phyloP scores from a whole-genome alignment of 1,284 basidiomycete genomes.

The Vanrija humicola region DNA sequence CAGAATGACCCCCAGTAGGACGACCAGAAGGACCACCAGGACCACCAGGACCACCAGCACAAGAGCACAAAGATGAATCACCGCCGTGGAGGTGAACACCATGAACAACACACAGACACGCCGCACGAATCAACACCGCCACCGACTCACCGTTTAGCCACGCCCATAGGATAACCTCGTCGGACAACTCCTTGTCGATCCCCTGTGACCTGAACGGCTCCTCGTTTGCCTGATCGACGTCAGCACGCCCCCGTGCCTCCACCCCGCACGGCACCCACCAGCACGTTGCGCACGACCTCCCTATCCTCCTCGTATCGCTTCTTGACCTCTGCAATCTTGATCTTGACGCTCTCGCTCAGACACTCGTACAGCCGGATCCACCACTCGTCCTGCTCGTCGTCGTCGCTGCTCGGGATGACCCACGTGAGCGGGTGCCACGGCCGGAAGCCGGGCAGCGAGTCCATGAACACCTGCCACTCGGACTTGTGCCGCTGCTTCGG shows the following conservation, averaged over 20 bases:
- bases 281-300: constrained; percentile 47
- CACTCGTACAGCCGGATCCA: constrained; percentile 24
- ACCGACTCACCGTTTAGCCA: constrained; percentile 70
- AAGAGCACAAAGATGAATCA: too few species aligned
- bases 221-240: constrained; percentile 1
- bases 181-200: constrained; percentile 22
- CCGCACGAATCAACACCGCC: too few species aligned
- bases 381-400: constrained; percentile 13
- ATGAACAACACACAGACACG: too few species aligned
- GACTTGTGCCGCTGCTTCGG: constrained; percentile 52
- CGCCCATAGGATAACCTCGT: constrained; percentile 66
- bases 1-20: too few species aligned
- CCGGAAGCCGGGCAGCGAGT: constrained; percentile 66
- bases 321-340: constrained; percentile 54
- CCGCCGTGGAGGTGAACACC: too few species aligned
- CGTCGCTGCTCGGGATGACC: constrained; percentile 51
- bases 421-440: constrained; percentile 69
- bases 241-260: not conserved
- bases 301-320: constrained; percentile 62
- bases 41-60: too few species aligned
- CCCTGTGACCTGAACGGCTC: constrained; percentile 35
- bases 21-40: too few species aligned
- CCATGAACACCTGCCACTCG: constrained; percentile 68
- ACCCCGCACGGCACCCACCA: constrained; percentile 24
- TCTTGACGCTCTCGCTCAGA: constrained; percentile 56